phyloP scores from a whole-genome alignment of 1,284 basidiomycete species.

The Cryptococcus deneoformans region DNA sequence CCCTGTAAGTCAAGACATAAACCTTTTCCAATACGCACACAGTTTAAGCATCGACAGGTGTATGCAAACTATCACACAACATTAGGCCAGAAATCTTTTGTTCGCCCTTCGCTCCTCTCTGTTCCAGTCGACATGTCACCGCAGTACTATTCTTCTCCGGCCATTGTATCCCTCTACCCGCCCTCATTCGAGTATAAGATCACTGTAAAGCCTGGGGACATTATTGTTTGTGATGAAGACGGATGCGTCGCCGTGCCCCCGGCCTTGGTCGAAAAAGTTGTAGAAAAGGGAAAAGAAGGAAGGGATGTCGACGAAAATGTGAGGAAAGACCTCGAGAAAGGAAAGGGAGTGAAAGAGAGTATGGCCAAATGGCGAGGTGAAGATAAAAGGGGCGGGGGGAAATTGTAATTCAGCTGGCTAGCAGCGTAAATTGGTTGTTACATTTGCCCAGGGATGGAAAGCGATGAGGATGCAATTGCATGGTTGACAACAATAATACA shows the following conservation, averaged over 20 bases:
- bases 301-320: conserved; percentile 21
- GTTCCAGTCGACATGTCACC: conserved; percentile 62
- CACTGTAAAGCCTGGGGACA: conserved; percentile 71
- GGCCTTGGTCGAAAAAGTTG: conserved; percentile 53
- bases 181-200: conserved; percentile 29
- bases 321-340: conserved; percentile 31
- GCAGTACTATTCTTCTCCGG: background rate
- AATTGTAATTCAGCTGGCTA: conserved; percentile 54
- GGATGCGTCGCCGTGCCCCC: conserved; percentile 82
- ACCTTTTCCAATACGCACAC: background rate
- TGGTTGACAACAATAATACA: conserved; percentile 1
- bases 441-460: background rate
- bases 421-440: background rate
- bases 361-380: conserved; percentile 56
- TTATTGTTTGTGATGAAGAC: conserved; percentile 81
- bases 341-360: conserved; percentile 33
- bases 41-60: conserved; percentile 15
- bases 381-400: conserved; percentile 64
- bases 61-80: conserved; percentile 34
- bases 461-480: background rate
- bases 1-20: conserved; percentile 21
- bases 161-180: background rate
- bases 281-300: conserved; percentile 16
- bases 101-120: conserved; percentile 74
- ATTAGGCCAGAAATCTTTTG: conserved; percentile 84